Evolutionary conservation across 1,284 basidiomycete species (phyloP), one percentile per base, ranked within the genome.

Genomic region (Melanopsichium pennsylvanicum): DNA sequence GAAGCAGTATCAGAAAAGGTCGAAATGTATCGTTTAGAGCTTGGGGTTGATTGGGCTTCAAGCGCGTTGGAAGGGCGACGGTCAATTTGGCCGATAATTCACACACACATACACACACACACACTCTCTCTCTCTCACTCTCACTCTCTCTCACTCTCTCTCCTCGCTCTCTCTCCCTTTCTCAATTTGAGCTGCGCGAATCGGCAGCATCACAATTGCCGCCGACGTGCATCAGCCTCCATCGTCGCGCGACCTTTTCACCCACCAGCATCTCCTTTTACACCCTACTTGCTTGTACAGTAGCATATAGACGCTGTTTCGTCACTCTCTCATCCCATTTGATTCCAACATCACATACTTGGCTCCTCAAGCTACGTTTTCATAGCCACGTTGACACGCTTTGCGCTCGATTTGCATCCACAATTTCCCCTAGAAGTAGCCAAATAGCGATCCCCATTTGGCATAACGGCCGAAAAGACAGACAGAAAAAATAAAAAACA

Each of bases 161-260:
- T n/a, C n/a, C n/a, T n/a, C n/a, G n/a, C n/a, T n/a, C n/a, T n/a
- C n/a, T n/a, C n/a, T n/a, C n/a, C n/a, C n/a, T n/a, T n/a, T n/a
- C n/a, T n/a, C n/a, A n/a, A n/a, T n/a, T n/a, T n/a, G n/a, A n/a
- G n/a, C n/a, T n/a, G n/a, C n/a, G n/a, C n/a, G n/a, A n/a, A n/a
- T n/a, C n/a, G n/a, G n/a, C n/a, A n/a, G n/a, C n/a, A n/a, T n/a
- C n/a, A n/a, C n/a, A n/a, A n/a, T n/a, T n/a, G n/a, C n/a, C n/a
- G n/a, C 32, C 42, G 32, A 36, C 22, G 22, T 36, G 43, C 43
- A 5, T 19, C 19, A 13, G 27, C 7, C 39, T 18, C 5, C 12
- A 15, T 44, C 60, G 60, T 62, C 52, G 52, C 60, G 47, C 60
- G 60, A 62, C 60, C 60, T 46, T 51, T 51, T 62, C 39, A 25